Conservation (phyloP, 768 basidiomycete genomes). For the Termitomyces bulborhizus region DNA sequence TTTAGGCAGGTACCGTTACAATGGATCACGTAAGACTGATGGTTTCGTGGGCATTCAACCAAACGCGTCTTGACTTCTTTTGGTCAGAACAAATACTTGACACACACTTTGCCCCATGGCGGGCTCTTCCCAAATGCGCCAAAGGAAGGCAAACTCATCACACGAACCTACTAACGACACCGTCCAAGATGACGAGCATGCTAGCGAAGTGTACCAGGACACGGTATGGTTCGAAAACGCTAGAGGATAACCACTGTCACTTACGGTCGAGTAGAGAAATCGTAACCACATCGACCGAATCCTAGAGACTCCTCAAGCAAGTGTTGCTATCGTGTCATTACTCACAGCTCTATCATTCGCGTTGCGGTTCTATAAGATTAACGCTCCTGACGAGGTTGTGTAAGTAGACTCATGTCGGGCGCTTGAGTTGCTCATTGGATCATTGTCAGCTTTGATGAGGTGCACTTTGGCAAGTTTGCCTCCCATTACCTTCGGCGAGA, state of each 20-base stretch:
- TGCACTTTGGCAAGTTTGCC: conserved; percentile 98
- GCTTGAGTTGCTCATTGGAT: neutral
- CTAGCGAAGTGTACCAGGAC: conserved; percentile 40
- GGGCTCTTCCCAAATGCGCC: conserved; percentile 14
- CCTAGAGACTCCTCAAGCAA: conserved; percentile 59
- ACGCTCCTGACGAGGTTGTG: conserved; percentile 93
- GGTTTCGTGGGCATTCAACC: conserved; percentile 13
- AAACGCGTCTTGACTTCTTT: neutral
- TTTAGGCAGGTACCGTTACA: no score
- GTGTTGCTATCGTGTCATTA: conserved; percentile 50
- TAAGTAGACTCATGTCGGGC: conserved; percentile 32
- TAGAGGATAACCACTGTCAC: neutral
- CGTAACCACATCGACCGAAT: conserved; percentile 56
- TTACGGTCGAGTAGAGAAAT: conserved; percentile 31
- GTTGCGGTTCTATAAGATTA: conserved; percentile 90
- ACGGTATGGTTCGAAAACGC: conserved; percentile 30
- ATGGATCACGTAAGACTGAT: conserved; percentile 11
- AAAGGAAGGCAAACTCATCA: conserved; percentile 6
- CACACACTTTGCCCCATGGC: conserved; percentile 13
- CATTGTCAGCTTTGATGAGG: conserved; percentile 81
- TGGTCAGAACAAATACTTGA: neutral
- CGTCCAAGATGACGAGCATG: conserved; percentile 49
- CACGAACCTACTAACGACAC: conserved; percentile 20
- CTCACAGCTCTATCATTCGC: conserved; percentile 77
- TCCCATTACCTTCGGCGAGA: conserved; percentile 87